Base-by-base conservation (phyloP, 371 early-diverging fungal species). In the Paraphysoderma sedebokerense region DNA sequence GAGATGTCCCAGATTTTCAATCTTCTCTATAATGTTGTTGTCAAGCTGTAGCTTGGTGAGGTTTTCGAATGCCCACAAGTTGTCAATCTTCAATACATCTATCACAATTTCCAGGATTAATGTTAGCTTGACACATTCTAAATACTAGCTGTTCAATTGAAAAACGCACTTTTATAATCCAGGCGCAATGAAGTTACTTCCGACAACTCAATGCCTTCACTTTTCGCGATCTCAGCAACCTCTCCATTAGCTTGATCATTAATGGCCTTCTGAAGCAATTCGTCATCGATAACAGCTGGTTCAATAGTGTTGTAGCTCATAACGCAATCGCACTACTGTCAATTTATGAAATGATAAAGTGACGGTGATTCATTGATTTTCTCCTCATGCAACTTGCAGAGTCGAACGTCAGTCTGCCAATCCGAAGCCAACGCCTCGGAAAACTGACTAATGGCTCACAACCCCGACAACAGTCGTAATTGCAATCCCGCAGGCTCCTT, bases 21-120 rank as follows among this genome's bases (percentile, higher is more conserved):
- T 71, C 45, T 51, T 50, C 47, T 73, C 74, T 29, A 73, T 71
- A 48, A 73, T 73, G 50, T 73, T 73, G 57, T 73, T 73, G 56
- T 73, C 74, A 23, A 73, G 59, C 51, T 71, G 74, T 38, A 73
- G 60, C 44, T 63, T 68, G 9, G 63, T 63, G 46, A 73, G 58
- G 50, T 66, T 67, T 41, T 57, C 54, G 34, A 63, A 67, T 22
- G 56, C 53, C 70, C 72, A 73, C 20, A 73, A 51, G 49, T 73
- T 71, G 49, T 73, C 70, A 36, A 73, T 73, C 44, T 67, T 63
- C 20, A 73, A 52, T 26, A 73, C 69, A 51, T 73, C 73, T 70
- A 42, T 11, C 1, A 29, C 12, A 22, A 49, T 15, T 17, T 20
- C 9, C 1, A 11, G 6, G 4, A 30, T n/a, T 20, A 19, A 39